Percentiles rank a stretch among this genome's conserved stretches.
Conservation (phyloP, 202 grass and related monocot genomes). For the Eragrostis tef region DNA sequence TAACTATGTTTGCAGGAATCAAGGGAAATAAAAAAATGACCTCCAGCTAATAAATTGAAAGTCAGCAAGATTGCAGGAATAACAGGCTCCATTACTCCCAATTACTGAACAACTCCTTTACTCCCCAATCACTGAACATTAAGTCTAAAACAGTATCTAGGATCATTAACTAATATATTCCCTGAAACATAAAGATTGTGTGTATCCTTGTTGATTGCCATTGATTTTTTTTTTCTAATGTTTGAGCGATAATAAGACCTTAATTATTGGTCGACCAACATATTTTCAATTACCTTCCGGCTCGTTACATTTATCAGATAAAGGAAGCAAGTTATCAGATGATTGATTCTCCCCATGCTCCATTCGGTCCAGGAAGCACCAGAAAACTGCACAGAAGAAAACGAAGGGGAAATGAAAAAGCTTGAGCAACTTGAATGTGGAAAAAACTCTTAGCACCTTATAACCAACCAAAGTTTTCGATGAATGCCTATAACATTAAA, state of each 20-base stretch:
- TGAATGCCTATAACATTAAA: not conserved
- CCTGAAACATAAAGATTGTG: not conserved
- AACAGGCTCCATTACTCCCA: not conserved
- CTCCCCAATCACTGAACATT: not conserved
- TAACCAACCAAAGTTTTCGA: not conserved
- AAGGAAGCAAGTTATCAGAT: slow-evolving; percentile 21
- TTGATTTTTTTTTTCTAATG: not conserved
- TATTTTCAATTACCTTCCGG: slow-evolving; percentile 50
- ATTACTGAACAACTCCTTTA: not conserved
- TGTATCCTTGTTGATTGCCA: not conserved
- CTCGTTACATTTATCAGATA: slow-evolving; percentile 41
- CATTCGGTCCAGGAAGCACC: slow-evolving; percentile 33
- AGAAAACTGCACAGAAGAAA: slow-evolving; percentile 37
- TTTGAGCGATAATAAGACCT: not conserved
- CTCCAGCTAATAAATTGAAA: slow-evolving; percentile 24
- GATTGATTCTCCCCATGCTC: slow-evolving; percentile 45
- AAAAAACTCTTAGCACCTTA: not conserved
- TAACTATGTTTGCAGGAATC: not conserved
- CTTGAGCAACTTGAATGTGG: slow-evolving; percentile 1
- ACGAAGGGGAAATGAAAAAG: not conserved
- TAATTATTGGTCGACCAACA: not conserved
- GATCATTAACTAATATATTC: slow-evolving; percentile 13
- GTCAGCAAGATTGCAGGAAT: not conserved
- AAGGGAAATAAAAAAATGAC: not conserved
- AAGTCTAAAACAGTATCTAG: slow-evolving; percentile 3